Percentiles rank a stretch among this genome's conserved stretches.
These are phyloP conservation scores for Amanita exitialis DNA, from an alignment of 768 basidiomycete species.

Conservation along the genomic window DNA sequence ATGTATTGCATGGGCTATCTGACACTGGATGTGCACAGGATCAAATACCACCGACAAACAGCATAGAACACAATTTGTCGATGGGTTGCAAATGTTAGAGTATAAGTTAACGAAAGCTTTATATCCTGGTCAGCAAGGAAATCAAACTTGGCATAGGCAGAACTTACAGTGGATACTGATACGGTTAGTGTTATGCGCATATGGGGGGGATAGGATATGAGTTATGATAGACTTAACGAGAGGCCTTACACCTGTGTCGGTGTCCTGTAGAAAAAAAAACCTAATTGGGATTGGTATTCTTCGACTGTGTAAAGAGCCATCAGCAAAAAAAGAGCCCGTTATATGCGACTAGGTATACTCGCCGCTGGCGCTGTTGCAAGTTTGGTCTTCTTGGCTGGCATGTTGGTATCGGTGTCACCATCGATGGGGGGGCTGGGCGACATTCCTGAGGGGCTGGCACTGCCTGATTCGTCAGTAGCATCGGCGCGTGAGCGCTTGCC, in stretches of 20 bases:
- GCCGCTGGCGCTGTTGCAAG: not conserved
- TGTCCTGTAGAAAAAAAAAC: constrained; percentile 17
- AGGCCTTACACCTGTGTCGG: constrained; percentile 21
- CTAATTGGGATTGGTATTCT: constrained; percentile 16
- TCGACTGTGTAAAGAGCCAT: constrained; percentile 11
- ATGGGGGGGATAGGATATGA: constrained; percentile 1
- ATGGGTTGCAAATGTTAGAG: not conserved
- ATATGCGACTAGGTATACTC: not conserved
- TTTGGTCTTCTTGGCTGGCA: not conserved
- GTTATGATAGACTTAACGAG: constrained; percentile 16
- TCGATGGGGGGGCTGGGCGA: not conserved
- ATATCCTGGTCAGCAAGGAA: not conserved
- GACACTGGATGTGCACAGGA: not conserved
- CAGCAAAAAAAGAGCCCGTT: not conserved
- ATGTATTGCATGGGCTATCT: not conserved
- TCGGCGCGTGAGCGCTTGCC: constrained; percentile 45
- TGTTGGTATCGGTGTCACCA: not conserved
- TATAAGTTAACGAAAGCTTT: not conserved
- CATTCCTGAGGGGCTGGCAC: not conserved
- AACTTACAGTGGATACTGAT: not conserved
- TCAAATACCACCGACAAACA: not conserved
- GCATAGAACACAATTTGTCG: not conserved
- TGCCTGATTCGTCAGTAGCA: constrained; percentile 18
- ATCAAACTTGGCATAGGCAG: no score
- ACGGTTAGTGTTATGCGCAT: not conserved